These are phyloP conservation scores for Trichomonas gallinae DNA, from an alignment of 208 protist genomes.

Conservation along the genomic window DNA sequence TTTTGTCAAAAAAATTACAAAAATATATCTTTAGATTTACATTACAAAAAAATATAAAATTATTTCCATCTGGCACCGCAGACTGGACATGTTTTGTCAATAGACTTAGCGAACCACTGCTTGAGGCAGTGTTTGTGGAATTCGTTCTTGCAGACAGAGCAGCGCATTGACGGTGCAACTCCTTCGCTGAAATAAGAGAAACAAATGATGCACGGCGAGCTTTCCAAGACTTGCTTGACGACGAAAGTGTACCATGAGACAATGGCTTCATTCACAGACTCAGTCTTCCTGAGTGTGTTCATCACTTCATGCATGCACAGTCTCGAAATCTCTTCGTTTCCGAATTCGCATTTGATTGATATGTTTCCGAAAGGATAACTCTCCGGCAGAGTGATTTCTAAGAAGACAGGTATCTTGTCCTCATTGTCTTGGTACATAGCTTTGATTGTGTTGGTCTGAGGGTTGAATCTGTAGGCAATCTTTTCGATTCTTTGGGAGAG, in stretches of 20 bases:
- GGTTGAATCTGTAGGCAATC: not conserved
- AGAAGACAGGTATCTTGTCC: not conserved
- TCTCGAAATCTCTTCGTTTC: not conserved
- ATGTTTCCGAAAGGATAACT: not conserved
- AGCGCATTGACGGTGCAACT: not conserved
- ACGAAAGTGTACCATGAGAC: not conserved
- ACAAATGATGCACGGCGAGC: not conserved
- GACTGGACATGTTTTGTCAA: not conserved
- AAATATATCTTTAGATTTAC: too few relatives aligned
- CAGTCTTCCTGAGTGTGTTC: not conserved
- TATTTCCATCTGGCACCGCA: not conserved
- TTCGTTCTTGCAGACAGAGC: not conserved
- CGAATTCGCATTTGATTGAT: not conserved
- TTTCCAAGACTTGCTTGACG: not conserved
- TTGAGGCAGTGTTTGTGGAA: not conserved
- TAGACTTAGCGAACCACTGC: not conserved
- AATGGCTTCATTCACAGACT: not conserved
- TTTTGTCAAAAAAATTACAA: too few relatives aligned
- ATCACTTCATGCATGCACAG: not conserved
- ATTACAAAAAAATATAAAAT: not conserved
- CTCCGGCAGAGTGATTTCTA: not conserved
- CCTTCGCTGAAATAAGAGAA: not conserved
- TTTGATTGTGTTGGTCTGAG: not conserved
- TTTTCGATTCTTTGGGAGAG: not conserved
- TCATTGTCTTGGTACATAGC: not conserved